Percentiles rank a stretch among this genome's conserved stretches.
phyloP scores from a whole-genome alignment of 768 basidiomycete species.

The Tulasnella sp. region DNA sequence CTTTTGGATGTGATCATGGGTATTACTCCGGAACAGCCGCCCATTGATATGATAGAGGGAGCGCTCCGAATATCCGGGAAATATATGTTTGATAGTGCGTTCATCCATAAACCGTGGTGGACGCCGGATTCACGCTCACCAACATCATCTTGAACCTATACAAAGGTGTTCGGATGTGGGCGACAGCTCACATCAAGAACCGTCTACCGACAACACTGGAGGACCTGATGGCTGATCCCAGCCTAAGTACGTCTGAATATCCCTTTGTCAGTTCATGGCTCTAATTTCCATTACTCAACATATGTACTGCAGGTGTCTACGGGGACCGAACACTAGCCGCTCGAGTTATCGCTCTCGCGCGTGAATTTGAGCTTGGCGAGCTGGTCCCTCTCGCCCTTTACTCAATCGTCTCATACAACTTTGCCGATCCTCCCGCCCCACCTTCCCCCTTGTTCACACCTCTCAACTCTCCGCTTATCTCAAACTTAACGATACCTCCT shows the following conservation, averaged over 20 bases:
- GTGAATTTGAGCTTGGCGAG: conserved; percentile 5
- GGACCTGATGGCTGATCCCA: conserved; percentile 7
- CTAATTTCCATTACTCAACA: not conserved
- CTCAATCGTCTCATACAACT: conserved; percentile 11
- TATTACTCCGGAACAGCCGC: not conserved
- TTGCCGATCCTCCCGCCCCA: not conserved
- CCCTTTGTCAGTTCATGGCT: too few species aligned
- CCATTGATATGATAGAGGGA: conserved; percentile 7
- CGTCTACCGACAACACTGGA: conserved; percentile 2
- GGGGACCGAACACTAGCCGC: conserved; percentile 12
- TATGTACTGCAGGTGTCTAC: conserved; percentile 1
- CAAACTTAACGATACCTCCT: not conserved
- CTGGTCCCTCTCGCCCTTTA: conserved; percentile 12
- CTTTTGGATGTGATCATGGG: conserved; percentile 5
- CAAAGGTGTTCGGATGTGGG: conserved; percentile 5
- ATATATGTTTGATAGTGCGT: conserved; percentile 12
- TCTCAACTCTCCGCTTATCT: not conserved
- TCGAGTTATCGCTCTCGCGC: not conserved
- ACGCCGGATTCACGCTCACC: too few species aligned
- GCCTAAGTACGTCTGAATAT: not conserved
- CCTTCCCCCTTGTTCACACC: conserved; percentile 7
- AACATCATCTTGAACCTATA: too few species aligned
- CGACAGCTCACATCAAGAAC: not conserved
- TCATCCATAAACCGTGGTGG: too few species aligned
- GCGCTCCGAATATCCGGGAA: conserved; percentile 7